Evolutionary conservation across 352 stramenopile genomes (phyloP).

Genomic region (Pythium chondricola): DNA sequence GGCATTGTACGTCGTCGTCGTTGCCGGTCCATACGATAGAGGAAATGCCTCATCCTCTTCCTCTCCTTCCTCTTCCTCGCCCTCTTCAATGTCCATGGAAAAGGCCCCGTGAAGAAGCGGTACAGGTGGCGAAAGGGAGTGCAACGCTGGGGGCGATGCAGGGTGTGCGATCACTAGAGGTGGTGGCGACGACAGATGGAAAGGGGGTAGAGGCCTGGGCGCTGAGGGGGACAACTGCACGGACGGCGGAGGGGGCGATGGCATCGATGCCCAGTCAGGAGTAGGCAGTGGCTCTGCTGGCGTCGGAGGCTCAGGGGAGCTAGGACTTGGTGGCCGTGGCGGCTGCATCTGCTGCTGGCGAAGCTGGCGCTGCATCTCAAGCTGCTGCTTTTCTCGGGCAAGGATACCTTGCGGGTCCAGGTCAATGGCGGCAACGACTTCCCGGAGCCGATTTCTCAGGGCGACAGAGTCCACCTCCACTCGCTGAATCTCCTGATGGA

Average conservation of each 20-base stretch:
- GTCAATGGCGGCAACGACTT: constrained; percentile 73
- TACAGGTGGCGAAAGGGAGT: constrained; percentile 4
- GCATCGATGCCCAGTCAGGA: not conserved
- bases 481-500: constrained; percentile 44
- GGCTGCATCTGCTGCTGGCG: constrained; percentile 9
- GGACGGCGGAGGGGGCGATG: not conserved
- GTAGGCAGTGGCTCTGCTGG: constrained; percentile 18
- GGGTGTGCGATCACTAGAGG: constrained; percentile 2
- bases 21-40: constrained; percentile 25
- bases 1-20: constrained; percentile 37
- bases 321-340: constrained; percentile 12
- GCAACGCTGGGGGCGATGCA: constrained; percentile 3
- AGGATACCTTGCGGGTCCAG: constrained; percentile 42
- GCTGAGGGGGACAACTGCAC: constrained; percentile 6
- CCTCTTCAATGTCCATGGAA: not conserved
- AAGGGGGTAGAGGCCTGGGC: constrained; percentile 4
- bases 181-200: constrained; percentile 5
- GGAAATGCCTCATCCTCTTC: constrained; percentile 79
- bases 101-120: not conserved
- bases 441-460: constrained; percentile 58
- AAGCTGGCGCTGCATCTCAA: constrained; percentile 11
- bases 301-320: constrained; percentile 13
- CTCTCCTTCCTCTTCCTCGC: constrained; percentile 36
- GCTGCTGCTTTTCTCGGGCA: constrained; percentile 23
- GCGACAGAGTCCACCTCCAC: constrained; percentile 67